phyloP scores from a whole-genome alignment of 208 protist genomes.

The Strigomonas galati region DNA sequence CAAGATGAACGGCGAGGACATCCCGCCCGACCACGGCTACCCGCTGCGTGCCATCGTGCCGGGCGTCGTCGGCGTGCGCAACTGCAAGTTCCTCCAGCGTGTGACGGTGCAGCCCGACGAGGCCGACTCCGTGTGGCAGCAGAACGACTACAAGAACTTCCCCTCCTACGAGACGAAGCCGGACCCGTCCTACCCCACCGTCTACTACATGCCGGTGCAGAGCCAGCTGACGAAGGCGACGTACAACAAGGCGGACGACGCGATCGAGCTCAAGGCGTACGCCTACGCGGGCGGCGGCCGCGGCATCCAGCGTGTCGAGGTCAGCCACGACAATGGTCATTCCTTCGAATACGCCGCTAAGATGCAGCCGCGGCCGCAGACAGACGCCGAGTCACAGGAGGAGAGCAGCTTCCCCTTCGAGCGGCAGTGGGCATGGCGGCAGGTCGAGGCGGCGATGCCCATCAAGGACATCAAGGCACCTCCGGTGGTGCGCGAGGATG shows the following conservation, averaged over 20 bases:
- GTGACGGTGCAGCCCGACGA: constrained; percentile 49
- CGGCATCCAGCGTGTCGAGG: constrained; percentile 77
- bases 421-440: constrained; percentile 41
- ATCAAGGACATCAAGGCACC: constrained; percentile 27
- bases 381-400: constrained; percentile 9
- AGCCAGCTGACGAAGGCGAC: constrained; percentile 57
- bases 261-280: constrained; percentile 52
- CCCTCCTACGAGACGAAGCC: constrained; percentile 49
- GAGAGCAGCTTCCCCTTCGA: constrained; percentile 11
- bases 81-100: constrained; percentile 68
- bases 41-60: constrained; percentile 82
- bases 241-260: constrained; percentile 27
- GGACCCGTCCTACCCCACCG: constrained; percentile 28
- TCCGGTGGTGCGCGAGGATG: constrained; percentile 18
- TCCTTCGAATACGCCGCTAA: constrained; percentile 40
- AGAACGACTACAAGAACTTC: constrained; percentile 86
- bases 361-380: constrained; percentile 18
- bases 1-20: constrained; percentile 80
- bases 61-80: constrained; percentile 64
- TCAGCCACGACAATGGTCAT: constrained; percentile 70
- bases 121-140: constrained; percentile 61
- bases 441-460: constrained; percentile 27
- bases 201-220: constrained; percentile 80
- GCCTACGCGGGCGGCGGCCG: constrained; percentile 69
- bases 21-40: constrained; percentile 76